phyloP scores from a whole-genome alignment of 2,329 filamentous ascomycete species.

The Pseudogymnoascus sp. region DNA sequence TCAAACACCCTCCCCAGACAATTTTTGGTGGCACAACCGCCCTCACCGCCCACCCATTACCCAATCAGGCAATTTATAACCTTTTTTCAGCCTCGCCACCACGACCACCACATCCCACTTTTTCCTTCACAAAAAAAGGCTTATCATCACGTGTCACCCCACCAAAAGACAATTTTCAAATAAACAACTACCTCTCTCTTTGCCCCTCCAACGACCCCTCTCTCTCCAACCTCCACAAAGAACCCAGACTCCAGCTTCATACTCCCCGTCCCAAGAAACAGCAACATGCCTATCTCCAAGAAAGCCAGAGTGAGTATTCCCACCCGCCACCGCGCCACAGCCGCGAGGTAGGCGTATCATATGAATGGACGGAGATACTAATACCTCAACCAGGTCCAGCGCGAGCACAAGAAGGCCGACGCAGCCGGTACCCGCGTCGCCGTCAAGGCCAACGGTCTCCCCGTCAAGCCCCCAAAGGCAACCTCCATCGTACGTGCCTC shows the following conservation, averaged over 20 bases:
- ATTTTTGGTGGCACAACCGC: background rate
- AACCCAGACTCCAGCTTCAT: background rate
- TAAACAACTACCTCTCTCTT: background rate
- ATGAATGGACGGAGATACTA: background rate
- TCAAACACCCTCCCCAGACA: background rate
- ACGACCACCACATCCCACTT: background rate
- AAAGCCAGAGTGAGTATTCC: conserved; percentile 33
- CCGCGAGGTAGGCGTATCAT: background rate
- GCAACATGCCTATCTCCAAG: conserved; percentile 40
- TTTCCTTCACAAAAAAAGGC: background rate
- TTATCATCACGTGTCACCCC: conserved; percentile 2
- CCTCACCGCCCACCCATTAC: conserved; percentile 5
- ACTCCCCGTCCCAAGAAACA: background rate
- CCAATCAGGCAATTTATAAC: conserved; percentile 8
- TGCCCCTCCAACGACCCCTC: background rate
- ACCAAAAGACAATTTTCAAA: background rate
- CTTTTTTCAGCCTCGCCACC: conserved; percentile 1
- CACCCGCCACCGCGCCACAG: background rate
- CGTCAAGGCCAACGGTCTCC: conserved; percentile 46
- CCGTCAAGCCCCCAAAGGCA: conserved; percentile 46
- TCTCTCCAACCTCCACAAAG: background rate
- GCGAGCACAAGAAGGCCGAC: conserved; percentile 48
- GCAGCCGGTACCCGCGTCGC: conserved; percentile 44
- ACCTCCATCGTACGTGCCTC: conserved; percentile 36
- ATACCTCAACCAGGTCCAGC: conserved; percentile 33